Percentiles rank a stretch among this genome's conserved stretches.
Conservation (phyloP, 2,329 filamentous ascomycete species). For the Alternaria gansuensis region DNA sequence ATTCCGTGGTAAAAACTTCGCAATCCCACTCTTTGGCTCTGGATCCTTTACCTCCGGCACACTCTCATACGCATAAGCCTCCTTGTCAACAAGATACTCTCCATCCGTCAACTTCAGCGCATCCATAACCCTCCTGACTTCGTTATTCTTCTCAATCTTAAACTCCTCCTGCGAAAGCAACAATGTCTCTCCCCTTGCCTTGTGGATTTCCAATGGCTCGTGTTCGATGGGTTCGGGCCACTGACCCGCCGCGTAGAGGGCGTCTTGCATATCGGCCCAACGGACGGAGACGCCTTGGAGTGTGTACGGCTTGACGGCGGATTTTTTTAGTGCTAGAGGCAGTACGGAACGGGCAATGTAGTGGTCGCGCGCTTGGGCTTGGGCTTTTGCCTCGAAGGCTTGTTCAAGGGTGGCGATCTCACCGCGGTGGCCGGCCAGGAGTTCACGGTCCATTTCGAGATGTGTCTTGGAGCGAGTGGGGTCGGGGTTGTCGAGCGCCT, state of each 20-base stretch:
- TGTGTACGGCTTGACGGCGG: constrained; percentile 34
- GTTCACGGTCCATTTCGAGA: constrained; percentile 22
- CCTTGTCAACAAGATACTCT: background rate
- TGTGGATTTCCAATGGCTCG: constrained; percentile 32
- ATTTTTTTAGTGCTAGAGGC: constrained; percentile 29
- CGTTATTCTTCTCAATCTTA: constrained; percentile 27
- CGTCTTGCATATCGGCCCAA: constrained; percentile 50
- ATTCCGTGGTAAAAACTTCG: constrained; percentile 29
- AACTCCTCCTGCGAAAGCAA: constrained; percentile 34
- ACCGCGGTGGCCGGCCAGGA: constrained; percentile 21
- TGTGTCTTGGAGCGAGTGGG: constrained; percentile 23
- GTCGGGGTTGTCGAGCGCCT: constrained; percentile 29
- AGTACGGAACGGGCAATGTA: constrained; percentile 39
- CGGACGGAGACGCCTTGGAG: constrained; percentile 40
- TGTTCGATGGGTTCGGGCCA: constrained; percentile 39
- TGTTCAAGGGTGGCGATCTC: constrained; percentile 33
- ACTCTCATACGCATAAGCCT: constrained; percentile 1
- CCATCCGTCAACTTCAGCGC: constrained; percentile 15
- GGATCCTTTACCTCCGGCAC: background rate
- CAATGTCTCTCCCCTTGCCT: constrained; percentile 18
- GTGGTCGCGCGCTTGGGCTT: constrained; percentile 26
- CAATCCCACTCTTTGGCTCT: constrained; percentile 8
- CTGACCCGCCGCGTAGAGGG: constrained; percentile 34
- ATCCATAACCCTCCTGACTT: constrained; percentile 28
- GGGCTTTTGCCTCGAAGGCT: constrained; percentile 37